Base-by-base conservation (phyloP, 2,329 filamentous ascomycete species). In the Tolypocladium album region DNA sequence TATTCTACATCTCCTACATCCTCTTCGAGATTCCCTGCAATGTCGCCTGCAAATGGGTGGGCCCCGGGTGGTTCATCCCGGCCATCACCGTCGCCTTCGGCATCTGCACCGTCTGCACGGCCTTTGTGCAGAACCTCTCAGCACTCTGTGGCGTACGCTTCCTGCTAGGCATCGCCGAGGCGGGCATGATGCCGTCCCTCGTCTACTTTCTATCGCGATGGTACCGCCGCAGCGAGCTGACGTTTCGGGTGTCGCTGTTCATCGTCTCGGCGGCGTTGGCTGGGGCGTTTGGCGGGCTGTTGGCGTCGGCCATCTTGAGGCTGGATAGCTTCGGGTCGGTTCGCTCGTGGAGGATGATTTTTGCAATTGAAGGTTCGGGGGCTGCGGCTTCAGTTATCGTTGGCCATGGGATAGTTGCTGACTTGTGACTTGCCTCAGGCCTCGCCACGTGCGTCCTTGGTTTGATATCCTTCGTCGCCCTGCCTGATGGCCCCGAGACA, bases 271-370 rank as follows among this genome's bases (percentile, higher is more conserved):
- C 85, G 0, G 82, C 85, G 0, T 73, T 89, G 0, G 85, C 86
- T 0, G 86, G 86, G 7, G 86, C 85, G 0, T 88, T 89, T 61
- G 86, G 87, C 1, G 87, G 87, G 0, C 76, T 89, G 0, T 72
- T 89, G 1, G 81, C 80, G 0, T 84, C 78, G 0, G 87, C 74
- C 0, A 89, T 89, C 56, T 73, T 88, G 11, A 83, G 76, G 0
- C 76, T 89, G 7, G 71, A 79, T 31, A 69, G 75, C 55, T 80
- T 88, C 59, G 86, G 85, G 8, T 69, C 75, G 4, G 71, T 88
- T 0, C 74, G 73, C 31, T 73, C 71, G 6, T 90, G 87, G 87
- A 76, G 86, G 9, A 88, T 88, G 85, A 88, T 89, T 58, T 89
- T 89, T 59, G 81, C 79, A 4, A 83, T 89, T n/a, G 87, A 89